Conservation (phyloP, 2,329 filamentous ascomycete genomes). For the Fulvia fulva region DNA sequence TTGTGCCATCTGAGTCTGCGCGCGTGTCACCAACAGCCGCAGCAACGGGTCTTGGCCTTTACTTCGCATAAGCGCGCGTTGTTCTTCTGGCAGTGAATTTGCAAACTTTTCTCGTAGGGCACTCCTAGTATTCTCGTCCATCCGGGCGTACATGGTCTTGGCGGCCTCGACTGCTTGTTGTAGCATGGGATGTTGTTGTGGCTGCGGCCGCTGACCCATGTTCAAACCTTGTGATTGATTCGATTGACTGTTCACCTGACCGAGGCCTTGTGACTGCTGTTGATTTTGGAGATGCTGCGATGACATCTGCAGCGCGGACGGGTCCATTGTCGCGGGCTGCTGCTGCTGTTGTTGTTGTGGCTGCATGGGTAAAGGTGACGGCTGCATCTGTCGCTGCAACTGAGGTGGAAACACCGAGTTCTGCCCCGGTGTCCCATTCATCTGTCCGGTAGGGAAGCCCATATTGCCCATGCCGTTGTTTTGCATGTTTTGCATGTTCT, state of each 20-base stretch:
- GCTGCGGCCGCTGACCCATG: constrained; percentile 12
- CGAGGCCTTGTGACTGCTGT: constrained; percentile 5
- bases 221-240: constrained; percentile 2
- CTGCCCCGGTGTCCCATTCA: constrained; percentile 16
- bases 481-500: constrained; percentile 27
- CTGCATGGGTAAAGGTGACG: constrained; percentile 24
- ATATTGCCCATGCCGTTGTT: constrained; percentile 13
- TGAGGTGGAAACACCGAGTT: constrained; percentile 25
- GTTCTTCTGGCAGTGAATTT: constrained; percentile 17
- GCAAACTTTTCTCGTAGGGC: constrained; percentile 22
- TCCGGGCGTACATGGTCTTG: constrained; percentile 18
- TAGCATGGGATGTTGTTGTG: constrained; percentile 6
- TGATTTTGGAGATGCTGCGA: constrained; percentile 18
- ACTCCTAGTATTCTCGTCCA: constrained; percentile 26
- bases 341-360: constrained; percentile 19
- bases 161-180: constrained; percentile 22
- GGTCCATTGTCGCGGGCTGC: constrained; percentile 22
- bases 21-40: constrained; percentile 18
- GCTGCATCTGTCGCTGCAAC: constrained; percentile 29
- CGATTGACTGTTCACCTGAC: neutral
- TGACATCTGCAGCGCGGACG: constrained; percentile 24
- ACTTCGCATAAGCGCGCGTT: constrained; percentile 11
- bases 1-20: constrained; percentile 11
- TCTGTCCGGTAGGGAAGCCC: constrained; percentile 20
- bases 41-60: constrained; percentile 25